These are phyloP conservation scores for Cyberlindnera veronae DNA, from an alignment of 805 yeast species.

Conservation along the genomic window DNA sequence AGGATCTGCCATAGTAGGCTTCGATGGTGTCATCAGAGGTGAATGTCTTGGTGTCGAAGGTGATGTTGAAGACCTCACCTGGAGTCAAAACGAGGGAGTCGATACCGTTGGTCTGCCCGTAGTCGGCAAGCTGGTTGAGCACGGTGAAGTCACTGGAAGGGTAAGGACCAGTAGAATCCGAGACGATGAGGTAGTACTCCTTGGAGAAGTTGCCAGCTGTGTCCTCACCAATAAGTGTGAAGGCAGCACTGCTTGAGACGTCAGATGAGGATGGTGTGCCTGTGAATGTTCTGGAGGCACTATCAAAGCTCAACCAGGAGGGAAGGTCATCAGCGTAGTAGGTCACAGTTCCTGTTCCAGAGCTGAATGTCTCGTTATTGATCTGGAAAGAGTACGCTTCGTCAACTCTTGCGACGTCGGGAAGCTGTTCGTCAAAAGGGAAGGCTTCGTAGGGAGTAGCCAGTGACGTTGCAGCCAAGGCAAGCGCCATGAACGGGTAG, in stretches of 20 bases:
- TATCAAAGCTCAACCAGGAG: slow-evolving; percentile 74
- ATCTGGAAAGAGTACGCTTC: slow-evolving; percentile 60
- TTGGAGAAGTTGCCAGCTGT: slow-evolving; percentile 44
- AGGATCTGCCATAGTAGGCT: slow-evolving; percentile 78
- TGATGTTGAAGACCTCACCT: slow-evolving; percentile 59
- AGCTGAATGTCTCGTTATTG: slow-evolving; percentile 64
- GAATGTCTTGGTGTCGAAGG: slow-evolving; percentile 63
- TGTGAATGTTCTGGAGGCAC: slow-evolving; percentile 50
- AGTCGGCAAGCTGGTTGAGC: slow-evolving; percentile 50
- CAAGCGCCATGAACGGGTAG: slow-evolving; percentile 1
- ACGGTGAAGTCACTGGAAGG: slow-evolving; percentile 41
- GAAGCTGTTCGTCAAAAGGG: slow-evolving; percentile 81
- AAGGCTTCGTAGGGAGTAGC: slow-evolving; percentile 58
- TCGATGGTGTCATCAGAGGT: slow-evolving; percentile 47
- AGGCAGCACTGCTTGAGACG: slow-evolving; percentile 42
- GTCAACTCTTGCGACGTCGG: slow-evolving; percentile 78
- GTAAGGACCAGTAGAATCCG: slow-evolving; percentile 52
- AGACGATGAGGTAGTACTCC: slow-evolving; percentile 57
- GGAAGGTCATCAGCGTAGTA: slow-evolving; percentile 66
- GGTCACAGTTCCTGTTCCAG: slow-evolving; percentile 41
- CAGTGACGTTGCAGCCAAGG: slow-evolving; percentile 17
- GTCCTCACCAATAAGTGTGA: slow-evolving; percentile 74
- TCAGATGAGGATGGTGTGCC: slow-evolving; percentile 60
- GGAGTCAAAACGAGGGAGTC: slow-evolving; percentile 73
- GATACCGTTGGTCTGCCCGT: slow-evolving; percentile 75